Base-by-base conservation (phyloP, 331 rosid genomes). In the Rhamnella rubrinervis region DNA sequence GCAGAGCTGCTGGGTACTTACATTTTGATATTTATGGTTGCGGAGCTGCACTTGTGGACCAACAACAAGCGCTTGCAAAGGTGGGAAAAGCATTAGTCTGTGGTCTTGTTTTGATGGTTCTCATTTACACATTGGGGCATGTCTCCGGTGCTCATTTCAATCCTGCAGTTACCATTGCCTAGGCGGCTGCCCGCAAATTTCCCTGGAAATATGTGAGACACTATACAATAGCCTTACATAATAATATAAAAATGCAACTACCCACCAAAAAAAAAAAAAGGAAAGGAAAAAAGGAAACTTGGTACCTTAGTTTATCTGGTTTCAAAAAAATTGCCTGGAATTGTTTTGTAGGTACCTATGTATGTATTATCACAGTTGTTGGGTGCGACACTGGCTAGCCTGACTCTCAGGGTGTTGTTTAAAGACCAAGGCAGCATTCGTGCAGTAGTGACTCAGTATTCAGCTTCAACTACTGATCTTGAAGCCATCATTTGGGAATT, bases 81-180 rank as follows among this genome's bases (percentile, higher is more conserved):
- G 60, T 76, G 61, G 84, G 81, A 19, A 71, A 76, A 66, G 83
- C 80, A 47, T 52, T 68, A 6, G 86, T 73, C 50, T 81, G 86
- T 15, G 91, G 83, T 18, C 69, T 83, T 18, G 78, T 76, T 65
- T 28, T 86, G 44, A 76, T 65, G 44, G 83, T 76, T 19, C 56
- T 74, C n/a, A 52, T 73, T 31, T 74, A 75, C 63, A 66, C 85
- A 31, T 67, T 81, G 52, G 83, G 88, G 38, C 88, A 86, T 58
- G 71, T 86, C 61, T 86, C 81, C 21, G 85, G 83, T 65, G 82
- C 77, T 23, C 88, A 83, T 81, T 86, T 86, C 71, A 86, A 86
- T 50, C 88, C 85, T 31, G 80, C 85, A 6, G 88, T 71, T 2
- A 77, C 87, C 49, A 64, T 79, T 60, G 73, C 82, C 39, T 74